These are phyloP conservation scores for Psilocybe mexicana DNA, from an alignment of 1,284 basidiomycete genomes.

Conservation along the genomic window DNA sequence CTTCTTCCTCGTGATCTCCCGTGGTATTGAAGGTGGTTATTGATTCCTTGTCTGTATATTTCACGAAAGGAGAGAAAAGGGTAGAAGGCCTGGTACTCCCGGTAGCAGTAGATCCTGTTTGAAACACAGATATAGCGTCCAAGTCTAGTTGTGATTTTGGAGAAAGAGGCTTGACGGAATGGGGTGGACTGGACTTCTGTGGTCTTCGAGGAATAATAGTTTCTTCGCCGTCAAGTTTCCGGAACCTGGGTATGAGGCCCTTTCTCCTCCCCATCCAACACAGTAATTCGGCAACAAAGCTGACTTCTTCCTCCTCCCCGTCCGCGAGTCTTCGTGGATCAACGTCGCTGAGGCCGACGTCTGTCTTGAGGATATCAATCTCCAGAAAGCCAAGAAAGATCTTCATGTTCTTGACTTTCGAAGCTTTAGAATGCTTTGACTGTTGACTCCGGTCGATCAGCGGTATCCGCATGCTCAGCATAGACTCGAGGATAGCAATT, in stretches of 20 bases:
- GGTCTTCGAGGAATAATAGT: not conserved
- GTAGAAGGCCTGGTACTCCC: constrained; percentile 9
- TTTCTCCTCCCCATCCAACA: constrained; percentile 60
- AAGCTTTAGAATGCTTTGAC: constrained; percentile 36
- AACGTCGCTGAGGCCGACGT: constrained; percentile 61
- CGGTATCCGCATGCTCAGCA: constrained; percentile 53
- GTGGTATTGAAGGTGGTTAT: constrained; percentile 24
- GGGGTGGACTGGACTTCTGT: not conserved
- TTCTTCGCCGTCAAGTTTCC: not conserved
- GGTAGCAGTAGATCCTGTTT: constrained; percentile 17
- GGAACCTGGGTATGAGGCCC: constrained; percentile 31
- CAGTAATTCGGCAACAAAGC: constrained; percentile 60
- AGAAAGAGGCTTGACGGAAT: not conserved
- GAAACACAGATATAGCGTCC: constrained; percentile 22
- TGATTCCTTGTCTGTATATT: constrained; percentile 17
- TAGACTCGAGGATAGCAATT: constrained; percentile 62
- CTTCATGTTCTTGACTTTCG: constrained; percentile 63
- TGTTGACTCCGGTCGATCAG: constrained; percentile 33
- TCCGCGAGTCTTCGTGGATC: constrained; percentile 63
- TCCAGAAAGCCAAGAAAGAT: constrained; percentile 77
- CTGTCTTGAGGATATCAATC: constrained; percentile 59
- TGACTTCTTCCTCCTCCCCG: constrained; percentile 63
- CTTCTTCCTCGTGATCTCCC: constrained; percentile 13
- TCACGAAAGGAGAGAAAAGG: constrained; percentile 15
- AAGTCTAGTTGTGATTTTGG: constrained; percentile 20